Percentiles rank a stretch among this genome's conserved stretches.
Evolutionary conservation across 345 rosid genomes (phyloP).

Genomic region (Citrus unshiu): DNA sequence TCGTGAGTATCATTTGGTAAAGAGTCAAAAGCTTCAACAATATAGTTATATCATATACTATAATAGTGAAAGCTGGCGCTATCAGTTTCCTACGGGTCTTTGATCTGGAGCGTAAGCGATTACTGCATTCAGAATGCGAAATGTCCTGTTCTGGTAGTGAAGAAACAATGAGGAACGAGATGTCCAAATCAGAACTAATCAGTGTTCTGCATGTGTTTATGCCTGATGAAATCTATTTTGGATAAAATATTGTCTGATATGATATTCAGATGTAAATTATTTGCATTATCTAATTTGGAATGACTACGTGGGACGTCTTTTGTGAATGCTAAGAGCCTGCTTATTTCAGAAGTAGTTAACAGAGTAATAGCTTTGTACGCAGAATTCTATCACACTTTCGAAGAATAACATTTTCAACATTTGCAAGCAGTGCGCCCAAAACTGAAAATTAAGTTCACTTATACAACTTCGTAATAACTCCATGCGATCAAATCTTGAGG

Average conservation of each 20-base stretch:
- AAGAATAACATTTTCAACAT: neutral
- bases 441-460: neutral
- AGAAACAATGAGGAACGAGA: conserved; percentile 26
- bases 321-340: neutral
- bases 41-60: neutral
- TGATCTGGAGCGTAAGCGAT: conserved; percentile 44
- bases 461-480: no score
- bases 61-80: neutral
- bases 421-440: neutral
- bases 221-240: neutral
- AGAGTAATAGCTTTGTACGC: neutral
- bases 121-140: conserved; percentile 42
- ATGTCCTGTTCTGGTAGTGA: conserved; percentile 49
- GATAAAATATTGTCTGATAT: neutral
- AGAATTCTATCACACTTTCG: neutral
- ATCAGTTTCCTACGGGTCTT: conserved; percentile 27
- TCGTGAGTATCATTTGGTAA: no score
- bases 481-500: neutral
- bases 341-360: neutral
- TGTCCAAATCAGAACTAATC: neutral
- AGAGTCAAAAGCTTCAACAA: neutral
- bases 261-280: neutral
- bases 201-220: neutral
- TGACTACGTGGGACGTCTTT: neutral
- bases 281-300: neutral